Evolutionary conservation across 306 rosid species (phyloP).

Genomic region (Quercus rubra): DNA sequence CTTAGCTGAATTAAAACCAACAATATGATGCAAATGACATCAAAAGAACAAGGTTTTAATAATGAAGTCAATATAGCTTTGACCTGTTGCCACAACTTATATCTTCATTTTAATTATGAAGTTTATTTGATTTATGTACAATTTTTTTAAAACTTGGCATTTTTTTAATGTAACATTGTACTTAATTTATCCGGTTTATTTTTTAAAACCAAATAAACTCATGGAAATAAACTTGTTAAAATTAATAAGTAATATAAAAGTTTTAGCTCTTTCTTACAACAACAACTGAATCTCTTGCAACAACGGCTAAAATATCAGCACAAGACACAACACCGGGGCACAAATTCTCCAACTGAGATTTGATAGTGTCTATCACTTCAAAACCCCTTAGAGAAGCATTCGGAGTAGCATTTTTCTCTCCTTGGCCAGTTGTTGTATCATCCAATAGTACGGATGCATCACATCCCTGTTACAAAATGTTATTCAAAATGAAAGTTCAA

Average conservation of each 20-base stretch:
- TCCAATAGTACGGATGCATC: conserved; percentile 68
- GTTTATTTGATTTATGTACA: no score
- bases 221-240: no score
- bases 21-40: neutral
- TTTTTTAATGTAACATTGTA: no score
- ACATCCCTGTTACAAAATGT: conserved; percentile 45
- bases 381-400: conserved; percentile 55
- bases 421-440: conserved; percentile 33
- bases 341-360: conserved; percentile 40
- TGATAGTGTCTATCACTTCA: conserved; percentile 47
- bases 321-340: conserved; percentile 63
- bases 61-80: neutral
- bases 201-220: no score
- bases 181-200: no score
- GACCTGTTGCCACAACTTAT: no score
- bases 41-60: neutral
- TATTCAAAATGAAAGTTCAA: neutral
- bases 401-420: conserved; percentile 55
- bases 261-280: neutral
- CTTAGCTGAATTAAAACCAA: conserved; percentile 37
- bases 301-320: conserved; percentile 51
- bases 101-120: no score
- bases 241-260: no score
- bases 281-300: neutral
- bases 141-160: no score